Evolutionary conservation across 768 basidiomycete genomes (phyloP).

Genomic region (Tricholoma bakamatsutake): DNA sequence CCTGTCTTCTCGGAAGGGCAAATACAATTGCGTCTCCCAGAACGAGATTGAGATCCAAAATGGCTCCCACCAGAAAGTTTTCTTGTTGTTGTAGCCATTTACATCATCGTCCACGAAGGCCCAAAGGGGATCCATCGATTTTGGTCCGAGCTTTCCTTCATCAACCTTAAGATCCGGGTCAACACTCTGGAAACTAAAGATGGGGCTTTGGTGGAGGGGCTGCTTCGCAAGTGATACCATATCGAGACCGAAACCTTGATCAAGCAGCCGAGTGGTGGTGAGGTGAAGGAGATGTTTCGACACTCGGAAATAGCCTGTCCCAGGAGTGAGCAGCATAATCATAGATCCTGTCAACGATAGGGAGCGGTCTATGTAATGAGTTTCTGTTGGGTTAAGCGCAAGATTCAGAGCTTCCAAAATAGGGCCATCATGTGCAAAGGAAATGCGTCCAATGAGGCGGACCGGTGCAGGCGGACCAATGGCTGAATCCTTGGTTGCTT

Average conservation of each 20-base stretch:
- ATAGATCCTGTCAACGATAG: conserved; percentile 82
- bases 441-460: conserved; percentile 72
- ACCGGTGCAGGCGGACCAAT: conserved; percentile 47
- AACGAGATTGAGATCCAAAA: conserved; percentile 80
- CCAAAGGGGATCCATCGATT: conserved; percentile 69
- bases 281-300: conserved; percentile 84
- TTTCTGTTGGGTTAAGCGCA: conserved; percentile 87
- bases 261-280: conserved; percentile 90
- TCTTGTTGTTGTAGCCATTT: conserved; percentile 33
- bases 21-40: conserved; percentile 85
- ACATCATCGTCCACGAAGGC: conserved; percentile 50
- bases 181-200: conserved; percentile 80
- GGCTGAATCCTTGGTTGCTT: conserved; percentile 45
- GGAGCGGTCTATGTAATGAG: conserved; percentile 93
- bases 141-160: conserved; percentile 38
- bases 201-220: conserved; percentile 88
- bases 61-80: conserved; percentile 84
- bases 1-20: conserved; percentile 79
- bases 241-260: conserved; percentile 88
- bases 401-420: conserved; percentile 95
- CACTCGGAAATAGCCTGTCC: conserved; percentile 90
- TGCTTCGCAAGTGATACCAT: conserved; percentile 86
- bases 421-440: conserved; percentile 89
- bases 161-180: conserved; percentile 49
- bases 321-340: conserved; percentile 85